Evolutionary conservation across 1,139 yeast species (phyloP), one percentile per base, ranked within the genome.

Genomic region (Kurtzmaniella quercitrusa): DNA sequence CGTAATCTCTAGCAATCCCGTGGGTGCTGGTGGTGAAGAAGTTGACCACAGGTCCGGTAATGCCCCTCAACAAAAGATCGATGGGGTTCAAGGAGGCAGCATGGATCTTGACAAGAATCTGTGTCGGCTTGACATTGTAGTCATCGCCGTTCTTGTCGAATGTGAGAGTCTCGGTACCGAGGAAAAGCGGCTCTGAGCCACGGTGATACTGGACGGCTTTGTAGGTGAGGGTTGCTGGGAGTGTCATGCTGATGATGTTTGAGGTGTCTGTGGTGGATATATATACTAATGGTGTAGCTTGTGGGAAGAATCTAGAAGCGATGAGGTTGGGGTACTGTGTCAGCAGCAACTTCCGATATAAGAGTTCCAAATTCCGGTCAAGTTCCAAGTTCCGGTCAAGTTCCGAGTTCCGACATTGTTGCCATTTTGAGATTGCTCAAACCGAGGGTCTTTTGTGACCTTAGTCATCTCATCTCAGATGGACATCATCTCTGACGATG

Each of bases 1-100:
- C 62, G 54, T 76, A 86, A 55, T 87, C 96, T 47, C 79, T 68
- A 3, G 93, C 91, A 25, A 82, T 55, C 8, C 88, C 89, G 44
- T 78, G 75, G 34, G 68, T 70, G 6, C 12, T 16, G 11, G 21
- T 27, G 1, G 58, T 62, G 1, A 62, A 55, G n/a, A 57, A 66
- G 47, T 62, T 63, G 51, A 54, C 62, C 54, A 49, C 56, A 36
- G 55, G 65, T 45, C 62, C 63, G 54, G 46, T 67, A 3, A 55
- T 56, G 46, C 72, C 66, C 53, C 71, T 67, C 40, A 82, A 54
- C 44, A 82, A 65, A 43, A 76, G 50, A 58, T 87, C 95, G 38
- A 85, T 70, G 0, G 95, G 94, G 54, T 85, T 87, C 42, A 85
- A 63, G 0, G 85, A 75, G 1, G 81, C 82, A 14, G 79, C 72